Conservation (phyloP, 176 grass and related monocot genomes). For the Alopecurus myosuroides region DNA sequence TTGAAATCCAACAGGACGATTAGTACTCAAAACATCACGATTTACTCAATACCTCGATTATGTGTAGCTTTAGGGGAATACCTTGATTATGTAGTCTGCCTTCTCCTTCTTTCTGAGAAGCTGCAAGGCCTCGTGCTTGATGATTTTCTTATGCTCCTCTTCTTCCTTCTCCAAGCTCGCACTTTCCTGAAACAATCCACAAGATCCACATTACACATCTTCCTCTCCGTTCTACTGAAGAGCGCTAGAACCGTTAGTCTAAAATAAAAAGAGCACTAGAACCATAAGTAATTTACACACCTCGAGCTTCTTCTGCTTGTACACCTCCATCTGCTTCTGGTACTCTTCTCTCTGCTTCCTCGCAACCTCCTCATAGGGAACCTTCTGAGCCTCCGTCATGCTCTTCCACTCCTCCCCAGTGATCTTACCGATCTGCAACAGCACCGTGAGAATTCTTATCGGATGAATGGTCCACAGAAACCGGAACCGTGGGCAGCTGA, state of each 20-base stretch:
- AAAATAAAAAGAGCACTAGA: too few relatives aligned
- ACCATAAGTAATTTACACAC: too few relatives aligned
- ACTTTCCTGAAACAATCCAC: conserved; percentile 40
- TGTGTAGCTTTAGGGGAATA: background rate
- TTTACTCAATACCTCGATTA: background rate
- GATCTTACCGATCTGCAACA: conserved; percentile 63
- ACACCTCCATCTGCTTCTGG: conserved; percentile 60
- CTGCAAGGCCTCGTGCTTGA: conserved; percentile 89
- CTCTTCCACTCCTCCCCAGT: conserved; percentile 82
- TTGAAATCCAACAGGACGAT: background rate
- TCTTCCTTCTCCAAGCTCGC: conserved; percentile 63
- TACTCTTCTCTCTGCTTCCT: conserved; percentile 72
- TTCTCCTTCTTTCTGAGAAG: conserved; percentile 93
- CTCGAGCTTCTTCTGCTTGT: conserved; percentile 67
- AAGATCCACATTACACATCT: background rate
- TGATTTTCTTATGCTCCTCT: conserved; percentile 66
- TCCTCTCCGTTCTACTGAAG: background rate
- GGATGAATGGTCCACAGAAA: background rate
- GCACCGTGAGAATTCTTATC: background rate
- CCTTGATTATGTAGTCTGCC: conserved; percentile 88
- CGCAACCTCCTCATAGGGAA: conserved; percentile 53
- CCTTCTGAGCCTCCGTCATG: conserved; percentile 60
- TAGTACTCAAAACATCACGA: background rate
- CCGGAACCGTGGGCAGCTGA: background rate
- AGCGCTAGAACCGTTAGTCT: too few relatives aligned